Conservation (phyloP, 331 rosid species). For the Pyracantha coccinea region DNA sequence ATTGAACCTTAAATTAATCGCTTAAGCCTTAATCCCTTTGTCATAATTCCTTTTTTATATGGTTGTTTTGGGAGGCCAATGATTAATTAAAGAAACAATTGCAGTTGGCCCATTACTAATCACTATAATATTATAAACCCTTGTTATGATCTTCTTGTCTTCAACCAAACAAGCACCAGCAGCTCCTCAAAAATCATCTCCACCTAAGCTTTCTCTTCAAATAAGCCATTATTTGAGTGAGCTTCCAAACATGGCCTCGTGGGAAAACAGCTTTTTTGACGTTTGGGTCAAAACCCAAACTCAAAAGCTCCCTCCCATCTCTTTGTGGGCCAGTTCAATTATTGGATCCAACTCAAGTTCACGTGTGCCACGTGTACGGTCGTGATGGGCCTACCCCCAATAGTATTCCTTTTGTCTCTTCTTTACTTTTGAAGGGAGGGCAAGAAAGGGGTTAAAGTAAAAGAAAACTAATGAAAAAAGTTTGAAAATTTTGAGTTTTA, state of each 20-base stretch:
- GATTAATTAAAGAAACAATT: neutral
- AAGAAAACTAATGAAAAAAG: too few species aligned
- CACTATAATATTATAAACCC: constrained; percentile 1
- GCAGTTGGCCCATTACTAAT: constrained; percentile 6
- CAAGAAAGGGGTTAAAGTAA: neutral
- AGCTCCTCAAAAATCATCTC: neutral
- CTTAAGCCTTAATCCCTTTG: neutral
- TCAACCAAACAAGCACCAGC: constrained; percentile 43
- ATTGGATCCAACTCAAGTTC: constrained; percentile 44
- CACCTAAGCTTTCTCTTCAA: neutral
- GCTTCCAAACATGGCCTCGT: constrained; percentile 1
- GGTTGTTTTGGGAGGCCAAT: neutral
- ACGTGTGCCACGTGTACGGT: constrained; percentile 42
- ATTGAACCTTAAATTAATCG: neutral
- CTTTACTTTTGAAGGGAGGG: neutral
- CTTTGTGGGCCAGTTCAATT: constrained; percentile 29
- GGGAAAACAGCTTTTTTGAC: neutral
- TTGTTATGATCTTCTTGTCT: constrained; percentile 35
- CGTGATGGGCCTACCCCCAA: constrained; percentile 18
- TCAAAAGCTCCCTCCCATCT: constrained; percentile 5
- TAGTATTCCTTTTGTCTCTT: constrained; percentile 16
- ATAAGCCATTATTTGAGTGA: neutral
- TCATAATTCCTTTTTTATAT: neutral
- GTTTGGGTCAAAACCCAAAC: constrained; percentile 1
- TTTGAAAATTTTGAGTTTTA: too few species aligned